Conservation (phyloP, 257 asterid genomes). For the Catharanthus roseus region DNA sequence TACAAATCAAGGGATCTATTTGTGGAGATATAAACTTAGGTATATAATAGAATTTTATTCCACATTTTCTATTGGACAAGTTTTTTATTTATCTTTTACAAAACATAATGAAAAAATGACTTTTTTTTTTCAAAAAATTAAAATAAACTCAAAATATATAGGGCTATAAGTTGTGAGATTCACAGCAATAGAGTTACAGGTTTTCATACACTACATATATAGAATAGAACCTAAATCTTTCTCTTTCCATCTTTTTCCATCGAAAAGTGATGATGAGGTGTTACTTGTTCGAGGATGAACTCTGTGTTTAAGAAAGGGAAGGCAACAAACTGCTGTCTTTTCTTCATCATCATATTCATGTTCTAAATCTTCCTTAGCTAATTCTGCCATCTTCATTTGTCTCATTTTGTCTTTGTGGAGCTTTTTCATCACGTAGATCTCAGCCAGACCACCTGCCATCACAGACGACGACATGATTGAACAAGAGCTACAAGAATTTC, state of each 20-base stretch:
- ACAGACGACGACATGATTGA: slow-evolving; percentile 2
- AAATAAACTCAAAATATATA: too few relatives aligned
- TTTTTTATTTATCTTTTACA: too few relatives aligned
- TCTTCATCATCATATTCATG: neutral
- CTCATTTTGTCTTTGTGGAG: slow-evolving; percentile 8
- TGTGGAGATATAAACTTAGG: too few relatives aligned
- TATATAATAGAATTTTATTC: too few relatives aligned
- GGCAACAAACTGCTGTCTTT: neutral
- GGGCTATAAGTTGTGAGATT: neutral
- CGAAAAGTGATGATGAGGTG: neutral
- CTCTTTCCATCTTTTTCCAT: neutral
- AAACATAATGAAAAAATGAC: too few relatives aligned
- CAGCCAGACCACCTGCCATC: slow-evolving; percentile 8
- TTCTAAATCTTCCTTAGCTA: neutral
- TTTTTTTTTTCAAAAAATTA: too few relatives aligned
- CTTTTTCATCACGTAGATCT: slow-evolving; percentile 17
- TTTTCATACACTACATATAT: too few relatives aligned
- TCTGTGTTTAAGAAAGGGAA: neutral
- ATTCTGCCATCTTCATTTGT: neutral
- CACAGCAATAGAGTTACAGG: neutral
- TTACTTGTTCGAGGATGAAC: neutral
- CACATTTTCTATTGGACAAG: too few relatives aligned
- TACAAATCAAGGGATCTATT: too few relatives aligned
- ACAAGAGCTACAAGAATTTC: neutral
- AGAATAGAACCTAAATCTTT: neutral